These are phyloP conservation scores for Ganoderma boninense DNA, from an alignment of 1,284 basidiomycete species.

Conservation along the genomic window DNA sequence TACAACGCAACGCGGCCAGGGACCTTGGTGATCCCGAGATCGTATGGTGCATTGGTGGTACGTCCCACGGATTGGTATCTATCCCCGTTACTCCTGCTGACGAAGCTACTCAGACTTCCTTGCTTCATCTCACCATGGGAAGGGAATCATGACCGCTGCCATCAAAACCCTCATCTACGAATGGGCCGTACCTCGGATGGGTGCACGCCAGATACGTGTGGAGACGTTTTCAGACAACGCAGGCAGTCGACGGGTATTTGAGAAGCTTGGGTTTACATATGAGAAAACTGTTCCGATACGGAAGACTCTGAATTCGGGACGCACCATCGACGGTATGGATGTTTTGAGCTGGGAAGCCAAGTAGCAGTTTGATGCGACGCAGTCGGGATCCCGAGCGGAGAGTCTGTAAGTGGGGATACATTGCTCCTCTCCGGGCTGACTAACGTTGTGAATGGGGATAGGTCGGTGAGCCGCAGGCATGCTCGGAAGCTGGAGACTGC, in stretches of 20 bases:
- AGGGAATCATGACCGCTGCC: conserved; percentile 73
- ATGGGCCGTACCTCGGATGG: conserved; percentile 71
- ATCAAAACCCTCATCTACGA: conserved; percentile 56
- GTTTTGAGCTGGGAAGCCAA: conserved; percentile 39
- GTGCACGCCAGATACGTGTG: conserved; percentile 53
- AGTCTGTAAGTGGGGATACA: neutral
- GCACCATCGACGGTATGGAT: conserved; percentile 34
- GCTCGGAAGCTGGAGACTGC: neutral
- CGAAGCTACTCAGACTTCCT: conserved; percentile 54
- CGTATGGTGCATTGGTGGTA: conserved; percentile 63
- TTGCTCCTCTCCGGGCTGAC: neutral
- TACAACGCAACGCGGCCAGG: conserved; percentile 48
- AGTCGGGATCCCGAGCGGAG: neutral
- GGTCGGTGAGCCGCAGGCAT: conserved; percentile 1
- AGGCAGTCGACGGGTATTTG: conserved; percentile 66
- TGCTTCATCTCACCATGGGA: conserved; percentile 63
- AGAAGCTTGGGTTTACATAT: conserved; percentile 68
- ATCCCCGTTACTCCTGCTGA: conserved; percentile 5
- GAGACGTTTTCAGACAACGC: conserved; percentile 59
- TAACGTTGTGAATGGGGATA: conserved; percentile 12
- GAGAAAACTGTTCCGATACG: conserved; percentile 50
- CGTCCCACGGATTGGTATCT: conserved; percentile 24
- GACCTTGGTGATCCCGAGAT: conserved; percentile 56
- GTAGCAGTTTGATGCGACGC: conserved; percentile 8
- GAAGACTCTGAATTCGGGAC: conserved; percentile 39